Conservation (phyloP, 345 rosid genomes). For the Eucalyptus microcorys region DNA sequence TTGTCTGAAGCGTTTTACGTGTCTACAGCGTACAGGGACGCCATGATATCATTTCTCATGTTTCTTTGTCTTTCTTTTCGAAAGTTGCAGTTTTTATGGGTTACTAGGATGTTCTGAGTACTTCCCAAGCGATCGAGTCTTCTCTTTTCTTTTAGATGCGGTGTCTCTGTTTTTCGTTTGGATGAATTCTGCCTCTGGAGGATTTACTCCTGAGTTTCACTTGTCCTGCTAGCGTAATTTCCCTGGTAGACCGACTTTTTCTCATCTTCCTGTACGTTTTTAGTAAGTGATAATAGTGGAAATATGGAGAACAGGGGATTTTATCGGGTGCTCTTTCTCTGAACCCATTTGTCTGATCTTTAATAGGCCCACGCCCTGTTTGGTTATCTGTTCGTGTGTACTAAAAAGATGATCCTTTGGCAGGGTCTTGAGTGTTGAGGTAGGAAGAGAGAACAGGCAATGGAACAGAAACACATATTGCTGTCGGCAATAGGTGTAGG, state of each 20-base stretch:
- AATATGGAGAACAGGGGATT: neutral
- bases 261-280: neutral
- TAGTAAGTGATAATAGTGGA: neutral
- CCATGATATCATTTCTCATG: neutral
- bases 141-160: neutral
- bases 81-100: neutral
- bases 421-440: neutral
- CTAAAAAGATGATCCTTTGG: neutral
- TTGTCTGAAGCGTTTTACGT: neutral
- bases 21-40: neutral
- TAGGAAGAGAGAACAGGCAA: neutral
- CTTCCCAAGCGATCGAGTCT: neutral
- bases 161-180: neutral
- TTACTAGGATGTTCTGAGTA: neutral
- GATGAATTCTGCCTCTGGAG: neutral
- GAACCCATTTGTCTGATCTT: neutral
- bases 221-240: neutral
- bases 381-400: neutral
- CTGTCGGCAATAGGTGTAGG: conserved; percentile 56
- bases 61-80: neutral
- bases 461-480: conserved; percentile 44
- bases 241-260: neutral
- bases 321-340: neutral
- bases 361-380: neutral
- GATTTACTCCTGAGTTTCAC: neutral